Percentiles rank a stretch among this genome's conserved stretches.
Evolutionary conservation across 2,329 filamentous ascomycete species (phyloP).

Genomic region (Calcarisporium arbuscula): DNA sequence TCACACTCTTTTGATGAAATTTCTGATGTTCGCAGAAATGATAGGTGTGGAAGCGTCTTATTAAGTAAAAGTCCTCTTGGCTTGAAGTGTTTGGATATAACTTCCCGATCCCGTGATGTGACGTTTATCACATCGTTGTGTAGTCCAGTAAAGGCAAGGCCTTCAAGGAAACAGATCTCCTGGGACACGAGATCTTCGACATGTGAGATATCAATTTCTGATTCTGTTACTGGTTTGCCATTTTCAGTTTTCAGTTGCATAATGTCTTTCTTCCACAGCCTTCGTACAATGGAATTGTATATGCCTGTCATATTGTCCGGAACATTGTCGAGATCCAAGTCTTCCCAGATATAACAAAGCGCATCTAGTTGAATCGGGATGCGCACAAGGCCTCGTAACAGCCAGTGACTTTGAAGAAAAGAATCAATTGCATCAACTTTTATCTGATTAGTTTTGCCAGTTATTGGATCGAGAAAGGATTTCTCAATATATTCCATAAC

Average conservation of each 20-base stretch:
- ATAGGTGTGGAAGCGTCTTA: neutral
- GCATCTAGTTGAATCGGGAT: slow-evolving; percentile 4
- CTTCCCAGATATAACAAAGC: slow-evolving; percentile 1
- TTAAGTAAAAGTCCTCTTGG: too few species aligned
- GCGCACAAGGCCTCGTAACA: slow-evolving; percentile 22
- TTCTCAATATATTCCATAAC: slow-evolving; percentile 25
- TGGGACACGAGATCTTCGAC: too few species aligned
- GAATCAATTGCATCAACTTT: slow-evolving; percentile 16
- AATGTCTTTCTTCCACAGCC: slow-evolving; percentile 1
- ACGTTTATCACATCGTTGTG: too few species aligned
- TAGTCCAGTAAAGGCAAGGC: neutral
- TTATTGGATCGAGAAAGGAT: too few species aligned
- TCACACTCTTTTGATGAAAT: neutral
- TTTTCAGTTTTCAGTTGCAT: too few species aligned
- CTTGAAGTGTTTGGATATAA: too few species aligned
- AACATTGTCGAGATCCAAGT: neutral
- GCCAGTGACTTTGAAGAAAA: slow-evolving; percentile 24
- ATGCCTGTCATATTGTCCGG: slow-evolving; percentile 1
- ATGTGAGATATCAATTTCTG: too few species aligned
- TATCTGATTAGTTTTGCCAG: neutral
- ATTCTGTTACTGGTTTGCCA: too few species aligned
- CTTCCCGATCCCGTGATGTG: too few species aligned
- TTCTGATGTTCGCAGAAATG: neutral
- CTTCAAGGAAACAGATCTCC: too few species aligned
- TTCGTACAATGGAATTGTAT: slow-evolving; percentile 1